phyloP scores from a whole-genome alignment of 2,329 filamentous ascomycete species.

The Talaromyces sp. region DNA sequence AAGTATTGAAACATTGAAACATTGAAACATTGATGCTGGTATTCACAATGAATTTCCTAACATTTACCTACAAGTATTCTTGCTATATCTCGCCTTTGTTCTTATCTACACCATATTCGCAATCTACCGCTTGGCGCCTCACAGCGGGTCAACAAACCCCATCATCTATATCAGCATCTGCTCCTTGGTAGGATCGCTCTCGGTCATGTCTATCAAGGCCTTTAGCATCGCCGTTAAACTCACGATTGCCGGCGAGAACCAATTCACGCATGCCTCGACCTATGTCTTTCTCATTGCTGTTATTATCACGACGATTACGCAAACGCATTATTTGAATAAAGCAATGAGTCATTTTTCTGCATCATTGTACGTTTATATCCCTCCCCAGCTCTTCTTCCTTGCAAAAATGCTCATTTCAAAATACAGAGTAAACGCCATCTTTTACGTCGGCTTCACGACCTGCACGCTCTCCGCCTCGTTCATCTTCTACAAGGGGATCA shows the following conservation, averaged over 20 bases:
- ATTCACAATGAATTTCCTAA: neutral
- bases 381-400: neutral
- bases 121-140: conserved; percentile 1
- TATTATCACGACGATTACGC: conserved; percentile 8
- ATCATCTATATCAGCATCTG: conserved; percentile 10
- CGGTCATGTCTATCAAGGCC: conserved; percentile 10
- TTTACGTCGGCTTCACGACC: conserved; percentile 9
- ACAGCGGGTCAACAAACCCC: conserved; percentile 6
- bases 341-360: conserved; percentile 9
- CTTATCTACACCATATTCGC: conserved; percentile 3
- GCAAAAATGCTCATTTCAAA: neutral
- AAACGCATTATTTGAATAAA: conserved; percentile 12
- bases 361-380: conserved; percentile 4
- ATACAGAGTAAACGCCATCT: conserved; percentile 9
- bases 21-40: too few species aligned
- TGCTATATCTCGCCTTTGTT: conserved; percentile 9
- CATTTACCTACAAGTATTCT: neutral
- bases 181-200: conserved; percentile 6
- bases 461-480: conserved; percentile 9
- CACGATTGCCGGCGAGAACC: conserved; percentile 6
- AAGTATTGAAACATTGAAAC: too few species aligned
- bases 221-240: conserved; percentile 9
- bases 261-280: conserved; percentile 8
- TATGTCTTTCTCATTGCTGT: conserved; percentile 10
- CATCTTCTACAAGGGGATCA: conserved; percentile 8